Evolutionary conservation across 1,139 yeast genomes (phyloP).

Genomic region (Yamadazyma dendronema): DNA sequence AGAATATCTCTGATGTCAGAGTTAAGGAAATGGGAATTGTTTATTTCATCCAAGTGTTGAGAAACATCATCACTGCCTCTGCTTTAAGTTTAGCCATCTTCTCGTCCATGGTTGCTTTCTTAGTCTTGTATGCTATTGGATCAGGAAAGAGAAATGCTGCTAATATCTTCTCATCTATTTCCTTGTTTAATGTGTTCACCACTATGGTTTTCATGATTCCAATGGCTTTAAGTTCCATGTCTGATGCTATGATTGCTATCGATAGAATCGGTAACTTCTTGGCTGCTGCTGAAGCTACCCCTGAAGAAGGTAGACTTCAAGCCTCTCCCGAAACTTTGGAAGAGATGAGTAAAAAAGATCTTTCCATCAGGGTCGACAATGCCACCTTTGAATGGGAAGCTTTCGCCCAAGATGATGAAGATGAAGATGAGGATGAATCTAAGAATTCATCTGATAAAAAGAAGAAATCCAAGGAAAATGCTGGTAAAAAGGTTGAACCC

Average conservation of each 20-base stretch:
- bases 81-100: constrained; percentile 61
- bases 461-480: constrained; percentile 1
- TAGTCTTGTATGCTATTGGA: constrained; percentile 57
- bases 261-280: constrained; percentile 59
- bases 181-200: constrained; percentile 64
- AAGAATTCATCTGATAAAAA: constrained; percentile 5
- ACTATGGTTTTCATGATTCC: constrained; percentile 64
- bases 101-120: constrained; percentile 71
- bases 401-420: constrained; percentile 27
- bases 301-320: constrained; percentile 18
- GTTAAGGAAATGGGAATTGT: constrained; percentile 48
- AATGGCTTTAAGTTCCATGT: constrained; percentile 63
- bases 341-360: constrained; percentile 19
- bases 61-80: constrained; percentile 58
- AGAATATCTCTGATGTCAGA: constrained; percentile 48
- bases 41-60: constrained; percentile 48
- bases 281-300: constrained; percentile 31
- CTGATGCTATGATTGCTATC: constrained; percentile 68
- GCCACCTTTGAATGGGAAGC: constrained; percentile 42
- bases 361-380: constrained; percentile 26
- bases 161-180: constrained; percentile 72
- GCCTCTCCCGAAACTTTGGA: constrained; percentile 9
- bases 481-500: constrained; percentile 1
- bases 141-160: constrained; percentile 53
- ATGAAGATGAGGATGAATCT: constrained; percentile 7